These are phyloP conservation scores for Nicotiana otophora DNA, from an alignment of 257 asterid species.

Conservation along the genomic window DNA sequence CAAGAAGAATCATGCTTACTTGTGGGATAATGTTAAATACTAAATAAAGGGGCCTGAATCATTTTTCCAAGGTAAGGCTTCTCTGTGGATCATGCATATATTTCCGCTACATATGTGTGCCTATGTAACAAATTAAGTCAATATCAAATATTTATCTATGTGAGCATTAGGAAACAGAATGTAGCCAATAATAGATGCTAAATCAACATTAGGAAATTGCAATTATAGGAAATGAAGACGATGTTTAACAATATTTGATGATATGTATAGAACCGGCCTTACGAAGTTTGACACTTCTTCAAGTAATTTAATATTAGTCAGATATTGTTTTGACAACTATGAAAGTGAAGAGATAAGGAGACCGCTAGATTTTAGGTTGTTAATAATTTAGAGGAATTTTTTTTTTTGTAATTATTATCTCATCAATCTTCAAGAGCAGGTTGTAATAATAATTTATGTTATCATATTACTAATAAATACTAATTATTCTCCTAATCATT, in stretches of 20 bases:
- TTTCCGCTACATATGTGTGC: neutral
- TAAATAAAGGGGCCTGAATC: neutral
- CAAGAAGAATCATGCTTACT: neutral
- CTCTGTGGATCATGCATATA: neutral
- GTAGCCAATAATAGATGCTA: neutral
- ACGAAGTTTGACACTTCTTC: neutral
- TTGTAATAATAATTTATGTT: neutral
- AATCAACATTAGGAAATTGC: neutral
- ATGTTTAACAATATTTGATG: neutral
- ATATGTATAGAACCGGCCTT: neutral
- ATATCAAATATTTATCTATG: neutral
- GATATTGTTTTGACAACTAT: neutral
- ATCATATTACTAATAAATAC: neutral
- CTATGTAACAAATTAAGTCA: neutral
- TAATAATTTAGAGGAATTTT: neutral
- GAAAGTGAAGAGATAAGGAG: neutral
- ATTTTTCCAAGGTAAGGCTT: neutral
- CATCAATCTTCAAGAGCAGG: neutral
- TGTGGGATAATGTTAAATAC: neutral
- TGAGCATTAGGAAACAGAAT: neutral
- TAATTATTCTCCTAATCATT: constrained; percentile 2
- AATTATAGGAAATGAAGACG: neutral
- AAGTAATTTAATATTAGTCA: neutral
- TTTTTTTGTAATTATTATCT: neutral
- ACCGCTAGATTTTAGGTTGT: neutral